Evolutionary conservation across 805 yeast genomes (phyloP).

Genomic region (Candida saitoana): DNA sequence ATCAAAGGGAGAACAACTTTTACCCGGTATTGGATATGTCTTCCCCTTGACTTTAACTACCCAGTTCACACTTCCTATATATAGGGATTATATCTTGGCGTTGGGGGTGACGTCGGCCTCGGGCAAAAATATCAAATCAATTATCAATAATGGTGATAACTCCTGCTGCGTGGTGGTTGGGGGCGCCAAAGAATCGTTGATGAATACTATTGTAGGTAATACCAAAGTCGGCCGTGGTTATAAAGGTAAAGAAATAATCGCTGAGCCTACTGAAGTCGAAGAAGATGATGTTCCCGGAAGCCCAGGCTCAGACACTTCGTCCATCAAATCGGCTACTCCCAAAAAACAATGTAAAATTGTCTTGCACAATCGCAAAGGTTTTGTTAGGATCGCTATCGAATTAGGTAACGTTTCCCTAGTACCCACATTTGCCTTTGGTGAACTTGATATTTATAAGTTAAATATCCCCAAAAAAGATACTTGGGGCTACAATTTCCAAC

Average conservation of each 20-base stretch:
- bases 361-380: constrained; percentile 76
- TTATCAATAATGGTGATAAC: constrained; percentile 57
- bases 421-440: constrained; percentile 91
- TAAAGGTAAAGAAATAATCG: constrained; percentile 10
- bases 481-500: constrained; percentile 55
- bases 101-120: constrained; percentile 85
- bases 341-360: constrained; percentile 61
- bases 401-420: constrained; percentile 75
- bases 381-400: constrained; percentile 79
- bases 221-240: constrained; percentile 36
- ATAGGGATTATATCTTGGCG: constrained; percentile 77
- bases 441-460: constrained; percentile 55
- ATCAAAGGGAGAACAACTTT: constrained; percentile 57
- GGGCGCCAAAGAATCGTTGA: constrained; percentile 87
- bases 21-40: constrained; percentile 78
- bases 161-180: constrained; percentile 91
- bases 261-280: constrained; percentile 6
- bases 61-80: constrained; percentile 80
- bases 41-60: constrained; percentile 76
- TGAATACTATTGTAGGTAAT: constrained; percentile 39
- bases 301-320: background rate
- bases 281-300: constrained; percentile 8
- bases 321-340: background rate
- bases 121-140: constrained; percentile 60
- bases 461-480: constrained; percentile 38